Conservation (phyloP, 441 rosid species). For the Jatropha podagrica region DNA sequence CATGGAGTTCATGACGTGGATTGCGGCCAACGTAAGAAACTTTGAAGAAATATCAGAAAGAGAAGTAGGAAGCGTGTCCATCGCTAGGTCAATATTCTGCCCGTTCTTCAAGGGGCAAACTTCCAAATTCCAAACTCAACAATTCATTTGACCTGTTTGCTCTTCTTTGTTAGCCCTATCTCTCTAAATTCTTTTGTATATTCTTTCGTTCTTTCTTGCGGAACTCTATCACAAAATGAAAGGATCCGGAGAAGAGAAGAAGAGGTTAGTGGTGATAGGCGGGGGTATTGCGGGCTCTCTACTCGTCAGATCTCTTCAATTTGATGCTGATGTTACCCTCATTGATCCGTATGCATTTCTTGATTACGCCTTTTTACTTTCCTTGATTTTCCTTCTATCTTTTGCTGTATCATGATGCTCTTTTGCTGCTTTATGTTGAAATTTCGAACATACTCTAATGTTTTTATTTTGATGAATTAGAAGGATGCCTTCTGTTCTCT, state of each 20-base stretch:
- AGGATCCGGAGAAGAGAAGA: conserved; percentile 22
- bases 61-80: no score
- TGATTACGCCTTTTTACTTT: not conserved
- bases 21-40: no score
- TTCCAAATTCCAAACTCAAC: not conserved
- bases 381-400: not conserved
- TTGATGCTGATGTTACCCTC: conserved; percentile 64
- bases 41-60: no score
- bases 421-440: not conserved
- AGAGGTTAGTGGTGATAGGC: conserved; percentile 61
- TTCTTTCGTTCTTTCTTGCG: conserved; percentile 3
- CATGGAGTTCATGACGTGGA: no score
- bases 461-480: not conserved
- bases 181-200: not conserved
- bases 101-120: not conserved
- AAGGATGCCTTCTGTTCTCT: no score
- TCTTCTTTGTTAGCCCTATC: not conserved
- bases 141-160: not conserved
- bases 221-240: not conserved
- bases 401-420: not conserved
- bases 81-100: not conserved
- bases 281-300: conserved; percentile 76
- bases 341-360: conserved; percentile 60
- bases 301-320: conserved; percentile 58
- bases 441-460: not conserved